Base-by-base conservation (phyloP, 2,329 filamentous ascomycete species). In the Escovopsis sp. region DNA sequence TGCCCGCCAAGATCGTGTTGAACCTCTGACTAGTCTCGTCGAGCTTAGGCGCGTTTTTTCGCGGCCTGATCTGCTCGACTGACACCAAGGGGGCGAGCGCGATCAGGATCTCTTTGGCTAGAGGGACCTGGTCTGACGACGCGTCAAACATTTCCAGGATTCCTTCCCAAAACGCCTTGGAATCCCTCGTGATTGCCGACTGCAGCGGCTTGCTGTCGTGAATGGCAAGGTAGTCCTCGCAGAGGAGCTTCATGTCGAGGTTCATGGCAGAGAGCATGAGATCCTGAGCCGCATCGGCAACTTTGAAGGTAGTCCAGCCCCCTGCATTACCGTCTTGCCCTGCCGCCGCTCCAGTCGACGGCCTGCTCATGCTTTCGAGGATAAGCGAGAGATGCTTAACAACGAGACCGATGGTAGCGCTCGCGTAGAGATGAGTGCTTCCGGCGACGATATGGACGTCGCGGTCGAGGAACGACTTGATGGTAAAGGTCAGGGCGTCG, bases 91-190 rank as follows among this genome's bases (percentile, higher is more conserved):
- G 70, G 35, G 73, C 66, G 8, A 81, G 75, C 8, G 81, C 81
- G 32, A 77, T 63, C 3, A 94, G 54, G 45, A 88, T 77, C 26
- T 74, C 72, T 33, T 72, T 77, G 1, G 84, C 83, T n/a, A 94
- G 62, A 5, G 74, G 66, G n/a, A 79, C 58, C 44, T 81, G 71
- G 34, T 76, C 69, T 32, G 83, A 65, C 32, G 87, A 79, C 2
- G 74, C 68, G 42, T 84, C 79, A 79, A 87, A 94, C 29, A 94
- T 72, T 13, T 74, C 68, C 13, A 78, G 66, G 0, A 54, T 45
- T 5, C 48, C 51, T 35, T 56, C 48, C 57, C 57, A 60, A 25
- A 59, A 60, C 9, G 45, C 45, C 25, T 52, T 52, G 0, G 84
- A 88, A 38, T 83, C 71, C 14, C 78, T 74, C 43, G 73, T 72